phyloP scores from a whole-genome alignment of 441 rosid genomes.

The Syzygium syzygioides region DNA sequence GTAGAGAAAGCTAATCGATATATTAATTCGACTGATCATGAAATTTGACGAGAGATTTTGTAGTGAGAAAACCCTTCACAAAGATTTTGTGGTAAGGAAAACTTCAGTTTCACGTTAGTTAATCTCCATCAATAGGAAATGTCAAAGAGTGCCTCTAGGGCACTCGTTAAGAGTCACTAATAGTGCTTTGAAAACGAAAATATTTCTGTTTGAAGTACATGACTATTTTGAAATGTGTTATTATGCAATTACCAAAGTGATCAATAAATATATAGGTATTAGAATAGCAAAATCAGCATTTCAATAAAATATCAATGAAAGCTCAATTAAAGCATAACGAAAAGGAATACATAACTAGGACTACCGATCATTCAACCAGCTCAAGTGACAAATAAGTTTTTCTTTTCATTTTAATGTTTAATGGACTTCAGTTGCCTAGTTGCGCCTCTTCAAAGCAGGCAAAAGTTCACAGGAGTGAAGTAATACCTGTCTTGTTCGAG shows the following conservation, averaged over 20 bases:
- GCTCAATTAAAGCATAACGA: neutral
- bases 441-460: neutral
- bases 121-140: neutral
- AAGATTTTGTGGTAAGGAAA: neutral
- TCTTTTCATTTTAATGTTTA: neutral
- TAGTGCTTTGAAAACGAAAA: neutral
- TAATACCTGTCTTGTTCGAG: conserved; percentile 89
- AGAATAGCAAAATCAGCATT: neutral
- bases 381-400: neutral
- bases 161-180: neutral
- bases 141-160: neutral
- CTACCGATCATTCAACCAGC: neutral
- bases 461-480: conserved; percentile 4
- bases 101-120: neutral
- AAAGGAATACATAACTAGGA: neutral
- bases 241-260: neutral
- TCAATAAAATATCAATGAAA: neutral
- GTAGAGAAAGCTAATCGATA: neutral
- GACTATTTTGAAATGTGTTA: neutral
- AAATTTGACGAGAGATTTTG: neutral
- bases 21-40: neutral
- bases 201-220: neutral
- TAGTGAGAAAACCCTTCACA: neutral
- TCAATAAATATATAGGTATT: neutral
- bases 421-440: neutral